Evolutionary conservation across 1,139 yeast species (phyloP), one percentile per base, ranked within the genome.

Genomic region (Taphrina pruni): DNA sequence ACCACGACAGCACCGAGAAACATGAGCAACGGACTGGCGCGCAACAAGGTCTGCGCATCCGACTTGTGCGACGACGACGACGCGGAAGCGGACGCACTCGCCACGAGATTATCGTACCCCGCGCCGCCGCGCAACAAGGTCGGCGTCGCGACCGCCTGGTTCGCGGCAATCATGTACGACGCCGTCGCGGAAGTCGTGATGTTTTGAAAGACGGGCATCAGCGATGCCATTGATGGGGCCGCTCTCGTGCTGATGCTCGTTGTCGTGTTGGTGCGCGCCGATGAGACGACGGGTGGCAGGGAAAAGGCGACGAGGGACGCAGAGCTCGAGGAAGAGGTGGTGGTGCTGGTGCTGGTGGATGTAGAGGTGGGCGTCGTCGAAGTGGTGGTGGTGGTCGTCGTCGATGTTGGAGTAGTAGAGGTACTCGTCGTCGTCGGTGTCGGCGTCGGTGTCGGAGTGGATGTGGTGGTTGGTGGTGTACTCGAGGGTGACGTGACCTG

Each of bases 41-140:
- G 51, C 46, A 43, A 32, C 46, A 55, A n/a, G 14, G 17, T 55
- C 50, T 26, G 67, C 17, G 62, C 62, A 36, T 26, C 67, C n/a
- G 67, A 64, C 50, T 57, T 54, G 11, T 35, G 32, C 9, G 41
- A 20, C 6, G 43, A 8, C 20, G 66, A 11, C 9, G 60, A 52
- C 17, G 52, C 58, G 21, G 50, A 9, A 38, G 50, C n/a, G 2
- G 43, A 39, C 20, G 66, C 52, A 12, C 60, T 9, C 5, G 67
- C 67, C 32, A 36, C 39, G 17, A 64, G 48, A n/a, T 64, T 64
- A 46, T 64, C 61, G 55, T 54, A 54, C 32, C 67, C 67, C 12
- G 60, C 60, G 17, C 61, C 67, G 5, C 67, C 67, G 12, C 60
- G 38, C 61, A 64, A 11, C 39, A 64, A 17, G 8, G 67, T 55